A percentile compares a stretch with the other conserved stretches of the same genome.
Conservation (phyloP, 306 rosid genomes). For the Inga oerstediana region DNA sequence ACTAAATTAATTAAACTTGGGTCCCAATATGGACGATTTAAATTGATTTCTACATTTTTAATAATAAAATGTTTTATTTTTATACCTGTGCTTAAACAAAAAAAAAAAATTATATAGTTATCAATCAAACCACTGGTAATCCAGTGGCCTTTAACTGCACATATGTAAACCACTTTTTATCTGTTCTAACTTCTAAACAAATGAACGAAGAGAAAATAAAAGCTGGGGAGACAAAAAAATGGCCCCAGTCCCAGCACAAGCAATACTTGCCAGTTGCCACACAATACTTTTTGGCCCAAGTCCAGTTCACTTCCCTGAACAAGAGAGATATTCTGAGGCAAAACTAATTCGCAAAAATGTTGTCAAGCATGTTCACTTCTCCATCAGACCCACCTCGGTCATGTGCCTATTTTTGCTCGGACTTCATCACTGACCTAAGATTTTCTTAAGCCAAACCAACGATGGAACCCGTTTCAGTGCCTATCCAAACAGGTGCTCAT, state of each 20-base stretch:
- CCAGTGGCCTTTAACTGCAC: background rate
- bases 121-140: no score
- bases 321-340: no score
- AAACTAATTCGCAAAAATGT: no score
- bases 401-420: background rate
- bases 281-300: background rate
- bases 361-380: background rate
- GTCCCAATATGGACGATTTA: no score
- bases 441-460: background rate
- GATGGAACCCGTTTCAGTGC: no score
- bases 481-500: no score
- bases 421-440: background rate
- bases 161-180: slow-evolving; percentile 11
- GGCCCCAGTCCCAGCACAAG: background rate
- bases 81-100: no score
- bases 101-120: no score
- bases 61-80: no score
- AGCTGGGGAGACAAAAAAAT: background rate
- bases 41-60: no score
- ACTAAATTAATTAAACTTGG: no score
- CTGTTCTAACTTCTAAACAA: slow-evolving; percentile 31
- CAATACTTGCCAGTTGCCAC: background rate
- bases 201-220: slow-evolving; percentile 1
- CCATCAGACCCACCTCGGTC: background rate
- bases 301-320: background rate